These are phyloP conservation scores for Eutrema salsugineum DNA, from an alignment of 441 rosid genomes.

Conservation along the genomic window DNA sequence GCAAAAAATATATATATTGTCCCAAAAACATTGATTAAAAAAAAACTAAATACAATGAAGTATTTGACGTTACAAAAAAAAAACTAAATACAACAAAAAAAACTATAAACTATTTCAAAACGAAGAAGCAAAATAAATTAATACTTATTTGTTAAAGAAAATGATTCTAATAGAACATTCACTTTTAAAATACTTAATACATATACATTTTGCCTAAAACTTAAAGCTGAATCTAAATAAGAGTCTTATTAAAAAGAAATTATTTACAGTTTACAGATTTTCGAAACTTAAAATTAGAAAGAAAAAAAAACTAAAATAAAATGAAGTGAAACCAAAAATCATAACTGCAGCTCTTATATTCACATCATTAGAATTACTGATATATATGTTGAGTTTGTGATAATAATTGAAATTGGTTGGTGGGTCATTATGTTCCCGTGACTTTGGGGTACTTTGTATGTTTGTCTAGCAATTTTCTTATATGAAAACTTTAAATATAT, in stretches of 20 bases:
- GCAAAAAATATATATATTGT: no score
- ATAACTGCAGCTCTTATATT: background rate
- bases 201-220: background rate
- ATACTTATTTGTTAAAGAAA: background rate
- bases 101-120: no score
- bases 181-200: no score
- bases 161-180: background rate
- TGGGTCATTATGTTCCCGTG: slow-evolving; percentile 19
- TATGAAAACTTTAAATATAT: background rate
- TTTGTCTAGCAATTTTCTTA: background rate
- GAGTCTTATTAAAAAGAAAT: background rate
- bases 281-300: no score
- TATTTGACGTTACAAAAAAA: background rate
- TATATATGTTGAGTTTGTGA: background rate
- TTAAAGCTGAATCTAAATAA: background rate
- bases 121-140: background rate
- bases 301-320: background rate
- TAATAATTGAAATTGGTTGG: slow-evolving; percentile 6
- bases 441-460: slow-evolving; percentile 7
- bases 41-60: background rate
- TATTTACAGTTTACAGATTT: background rate
- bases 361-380: no score
- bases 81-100: background rate
- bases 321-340: background rate
- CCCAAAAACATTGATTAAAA: background rate